Evolutionary conservation across 1,284 basidiomycete species (phyloP).

Genomic region (Coniferiporia sulphurascens): DNA sequence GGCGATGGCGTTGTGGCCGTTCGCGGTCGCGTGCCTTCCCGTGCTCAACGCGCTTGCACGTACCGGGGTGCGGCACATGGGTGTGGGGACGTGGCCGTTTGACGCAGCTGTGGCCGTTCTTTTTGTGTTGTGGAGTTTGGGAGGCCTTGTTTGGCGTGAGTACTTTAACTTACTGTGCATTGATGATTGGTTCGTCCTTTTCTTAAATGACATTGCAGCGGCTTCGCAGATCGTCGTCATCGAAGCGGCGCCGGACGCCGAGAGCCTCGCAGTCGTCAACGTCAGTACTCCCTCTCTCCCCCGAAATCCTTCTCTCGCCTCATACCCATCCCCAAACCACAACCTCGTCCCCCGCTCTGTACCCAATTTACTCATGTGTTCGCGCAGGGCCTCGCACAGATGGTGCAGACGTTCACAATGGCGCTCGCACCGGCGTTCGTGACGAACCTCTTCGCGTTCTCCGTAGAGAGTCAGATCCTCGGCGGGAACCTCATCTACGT

Average conservation of each 20-base stretch:
- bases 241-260: conserved; percentile 20
- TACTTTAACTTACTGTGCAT: not conserved
- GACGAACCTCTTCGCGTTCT: conserved; percentile 22
- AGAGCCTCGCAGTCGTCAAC: conserved; percentile 20
- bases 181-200: too few species aligned
- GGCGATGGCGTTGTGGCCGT: conserved; percentile 19
- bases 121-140: conserved; percentile 15
- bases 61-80: conserved; percentile 11
- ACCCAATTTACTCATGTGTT: too few species aligned
- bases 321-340: too few species aligned
- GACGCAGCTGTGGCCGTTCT: conserved; percentile 16
- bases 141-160: conserved; percentile 17
- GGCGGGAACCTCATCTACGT: conserved; percentile 14
- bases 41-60: conserved; percentile 16
- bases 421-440: conserved; percentile 21
- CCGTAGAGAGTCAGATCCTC: conserved; percentile 16
- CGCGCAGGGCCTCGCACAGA: conserved; percentile 19
- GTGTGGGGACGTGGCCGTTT: conserved; percentile 13
- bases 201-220: not conserved
- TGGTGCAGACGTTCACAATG: conserved; percentile 19
- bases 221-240: conserved; percentile 17
- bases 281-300: conserved; percentile 4
- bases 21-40: conserved; percentile 22
- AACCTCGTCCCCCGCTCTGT: too few species aligned
- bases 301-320: too few species aligned